phyloP scores from a whole-genome alignment of 2,329 filamentous ascomycete genomes.

The Verticillium tricorpus region DNA sequence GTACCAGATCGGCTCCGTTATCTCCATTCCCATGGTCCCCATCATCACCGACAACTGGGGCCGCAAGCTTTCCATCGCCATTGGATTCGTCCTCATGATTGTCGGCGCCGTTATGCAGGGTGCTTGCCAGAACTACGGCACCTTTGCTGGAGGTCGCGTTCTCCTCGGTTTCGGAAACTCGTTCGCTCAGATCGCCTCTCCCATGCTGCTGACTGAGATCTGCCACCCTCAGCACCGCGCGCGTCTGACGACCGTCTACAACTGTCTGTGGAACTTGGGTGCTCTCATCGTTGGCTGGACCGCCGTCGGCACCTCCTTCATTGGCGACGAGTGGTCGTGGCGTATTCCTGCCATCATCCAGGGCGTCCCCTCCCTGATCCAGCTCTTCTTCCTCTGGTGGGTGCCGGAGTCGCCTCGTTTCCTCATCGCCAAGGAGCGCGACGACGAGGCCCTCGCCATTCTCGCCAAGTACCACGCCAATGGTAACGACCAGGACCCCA shows the following conservation, averaged over 20 bases:
- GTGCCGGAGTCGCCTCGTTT: slow-evolving; percentile 39
- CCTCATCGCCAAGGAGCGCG: slow-evolving; percentile 31
- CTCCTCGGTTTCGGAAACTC: slow-evolving; percentile 55
- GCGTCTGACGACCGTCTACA: slow-evolving; percentile 48
- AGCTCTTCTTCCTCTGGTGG: slow-evolving; percentile 47
- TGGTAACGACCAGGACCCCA: slow-evolving; percentile 32
- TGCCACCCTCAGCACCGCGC: slow-evolving; percentile 46
- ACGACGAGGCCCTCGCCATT: slow-evolving; percentile 28
- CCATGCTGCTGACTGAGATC: slow-evolving; percentile 49
- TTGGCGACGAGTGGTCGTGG: slow-evolving; percentile 48
- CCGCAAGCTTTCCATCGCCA: slow-evolving; percentile 45
- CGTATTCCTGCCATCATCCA: slow-evolving; percentile 44
- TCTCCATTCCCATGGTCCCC: slow-evolving; percentile 52
- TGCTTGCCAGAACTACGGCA: slow-evolving; percentile 31
- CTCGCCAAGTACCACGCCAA: slow-evolving; percentile 28
- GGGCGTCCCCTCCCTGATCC: slow-evolving; percentile 40
- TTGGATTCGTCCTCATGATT: slow-evolving; percentile 51
- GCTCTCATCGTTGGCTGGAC: slow-evolving; percentile 41
- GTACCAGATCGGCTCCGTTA: slow-evolving; percentile 56
- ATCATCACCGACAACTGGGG: slow-evolving; percentile 51
- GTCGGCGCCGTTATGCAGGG: slow-evolving; percentile 54
- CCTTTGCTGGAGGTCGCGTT: slow-evolving; percentile 50
- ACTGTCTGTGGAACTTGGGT: slow-evolving; percentile 52
- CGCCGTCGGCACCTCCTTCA: slow-evolving; percentile 41
- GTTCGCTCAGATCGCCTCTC: slow-evolving; percentile 46